These are phyloP conservation scores for Phytophthora vignae DNA, from an alignment of 352 stramenopile genomes.

Conservation along the genomic window DNA sequence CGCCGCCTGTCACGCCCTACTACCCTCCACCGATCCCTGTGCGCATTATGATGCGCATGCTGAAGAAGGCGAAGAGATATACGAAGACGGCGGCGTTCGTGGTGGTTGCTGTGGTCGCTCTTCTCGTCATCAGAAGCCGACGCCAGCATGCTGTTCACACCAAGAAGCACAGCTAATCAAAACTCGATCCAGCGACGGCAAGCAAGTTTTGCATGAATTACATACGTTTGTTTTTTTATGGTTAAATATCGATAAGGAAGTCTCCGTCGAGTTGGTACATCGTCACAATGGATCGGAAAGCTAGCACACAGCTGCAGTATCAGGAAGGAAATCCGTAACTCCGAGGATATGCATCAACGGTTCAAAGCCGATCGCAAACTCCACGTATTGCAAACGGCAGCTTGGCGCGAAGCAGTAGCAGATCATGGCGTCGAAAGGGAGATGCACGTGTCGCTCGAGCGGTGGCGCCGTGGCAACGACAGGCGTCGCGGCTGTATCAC, in stretches of 20 bases:
- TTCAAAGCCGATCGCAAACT: slow-evolving; percentile 90
- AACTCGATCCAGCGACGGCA: not conserved
- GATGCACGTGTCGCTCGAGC: slow-evolving; percentile 76
- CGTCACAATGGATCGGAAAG: not conserved
- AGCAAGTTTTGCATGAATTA: slow-evolving; percentile 13
- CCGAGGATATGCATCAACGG: slow-evolving; percentile 80
- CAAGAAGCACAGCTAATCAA: slow-evolving; percentile 42
- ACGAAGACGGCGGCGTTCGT: slow-evolving; percentile 17
- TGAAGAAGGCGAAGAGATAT: slow-evolving; percentile 69
- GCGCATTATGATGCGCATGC: slow-evolving; percentile 56
- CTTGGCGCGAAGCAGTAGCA: slow-evolving; percentile 81
- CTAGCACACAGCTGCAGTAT: slow-evolving; percentile 23
- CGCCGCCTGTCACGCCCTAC: slow-evolving; percentile 60
- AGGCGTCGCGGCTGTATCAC: slow-evolving; percentile 6
- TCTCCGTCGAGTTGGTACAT: slow-evolving; percentile 1
- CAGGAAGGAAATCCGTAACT: slow-evolving; percentile 63
- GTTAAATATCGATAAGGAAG: slow-evolving; percentile 30
- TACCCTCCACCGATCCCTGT: slow-evolving; percentile 68
- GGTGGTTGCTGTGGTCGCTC: slow-evolving; percentile 18
- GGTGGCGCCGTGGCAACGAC: not conserved
- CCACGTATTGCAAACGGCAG: slow-evolving; percentile 76
- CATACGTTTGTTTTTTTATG: slow-evolving; percentile 13
- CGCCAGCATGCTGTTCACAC: slow-evolving; percentile 26
- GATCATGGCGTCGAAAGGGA: slow-evolving; percentile 84
- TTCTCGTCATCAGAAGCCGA: slow-evolving; percentile 32